Base-by-base conservation (phyloP, 352 stramenopile genomes). In the Globisporangium barbulae region DNA sequence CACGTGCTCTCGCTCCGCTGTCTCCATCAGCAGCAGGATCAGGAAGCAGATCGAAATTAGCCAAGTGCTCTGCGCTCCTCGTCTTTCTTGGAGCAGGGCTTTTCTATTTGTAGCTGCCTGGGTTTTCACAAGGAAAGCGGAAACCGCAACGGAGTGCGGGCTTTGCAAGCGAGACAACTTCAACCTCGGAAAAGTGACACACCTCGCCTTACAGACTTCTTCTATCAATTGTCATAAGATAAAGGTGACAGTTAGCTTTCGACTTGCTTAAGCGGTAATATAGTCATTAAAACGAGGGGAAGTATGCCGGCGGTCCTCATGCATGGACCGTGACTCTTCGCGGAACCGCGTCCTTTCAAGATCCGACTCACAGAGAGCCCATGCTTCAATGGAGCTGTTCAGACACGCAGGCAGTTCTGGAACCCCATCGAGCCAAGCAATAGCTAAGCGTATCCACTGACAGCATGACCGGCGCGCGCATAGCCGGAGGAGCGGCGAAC, bases 331-430 rank as follows among this genome's bases (percentile, higher is more conserved):
- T 41, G 19, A n/a, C 41, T 21, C 52, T 57, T 53, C 37, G 25
- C 59, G 15, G 49, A 60, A 64, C 64, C 31, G 50, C 64, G 59
- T 61, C 49, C 42, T 62, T 55, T 69, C 45, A 54, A 4, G 42
- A 54, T 55, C 30, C 50, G 35, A 50, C n/a, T 22, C 33, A 60
- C 44, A 30, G 30, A 25, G 9, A 41, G 17, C 9, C 15, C 35
- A 41, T 41, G 28, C 15, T 19, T 30, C 52, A 19, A 44, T 57
- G 50, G n/a, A 56, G 21, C 31, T 41, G 49, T 4, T 19, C 15
- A 35, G 9, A 30, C 22, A 10, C 3, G 4, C 52, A 44, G 28
- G 5, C 31, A 57, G 17, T 57, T 30, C 31, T 25, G 4, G 31
- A 44, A 42, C 31, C 9, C 28, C 31, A 12, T 21, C 5, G 52